Evolutionary conservation across 208 protist genomes (phyloP), one percentile per base, ranked within the genome.

Genomic region (Plasmodiophora brassicae): DNA sequence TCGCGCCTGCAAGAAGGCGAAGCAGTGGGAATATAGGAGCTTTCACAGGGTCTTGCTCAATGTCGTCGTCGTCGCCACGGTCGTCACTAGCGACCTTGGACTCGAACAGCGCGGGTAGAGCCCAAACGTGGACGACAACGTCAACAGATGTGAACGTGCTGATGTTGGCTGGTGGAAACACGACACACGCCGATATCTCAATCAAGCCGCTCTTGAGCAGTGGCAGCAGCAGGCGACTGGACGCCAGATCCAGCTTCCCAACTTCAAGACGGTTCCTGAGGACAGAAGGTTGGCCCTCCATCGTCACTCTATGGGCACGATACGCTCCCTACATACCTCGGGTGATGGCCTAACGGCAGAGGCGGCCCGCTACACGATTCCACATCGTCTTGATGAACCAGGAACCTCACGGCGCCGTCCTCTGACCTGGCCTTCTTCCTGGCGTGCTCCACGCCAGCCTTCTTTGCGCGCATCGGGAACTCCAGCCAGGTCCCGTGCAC

Each of bases 201-300:
- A 78, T 78, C 10, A 36, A 5, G 41, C 41, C 14, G 5, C 41
- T 5, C 14, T 14, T 44, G 32, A 78, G n/a, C 20, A 78, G n/a
- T 5, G 65, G 65, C 5, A 78, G n/a, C n/a, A 78, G n/a, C 20
- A 78, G 32, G 32, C 41, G 32, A 14, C 32, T 44, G 65, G 41
- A 8, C 32, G 65, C 5, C 5, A 32, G 10, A 32, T 32, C n/a
- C 20, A 78, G 65, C 65, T 78, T 78, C 5, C 65, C 65, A 36
- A 78, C n/a, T 32, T 78, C 65, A 8, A 78, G 65, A 5, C n/a
- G 65, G n/a, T 78, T 78, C 65, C 65, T 78, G 65, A 36, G 10
- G 65, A 78, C 32, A 5, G n/a, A n/a, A n/a, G n/a, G n/a, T 78
- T n/a, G 14, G 10, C 65, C 14, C 25, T 57, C 50, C 20, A 57